Evolutionary conservation across 164 flowering plant species (phyloP).

Genomic region (Magnolia sinica): DNA sequence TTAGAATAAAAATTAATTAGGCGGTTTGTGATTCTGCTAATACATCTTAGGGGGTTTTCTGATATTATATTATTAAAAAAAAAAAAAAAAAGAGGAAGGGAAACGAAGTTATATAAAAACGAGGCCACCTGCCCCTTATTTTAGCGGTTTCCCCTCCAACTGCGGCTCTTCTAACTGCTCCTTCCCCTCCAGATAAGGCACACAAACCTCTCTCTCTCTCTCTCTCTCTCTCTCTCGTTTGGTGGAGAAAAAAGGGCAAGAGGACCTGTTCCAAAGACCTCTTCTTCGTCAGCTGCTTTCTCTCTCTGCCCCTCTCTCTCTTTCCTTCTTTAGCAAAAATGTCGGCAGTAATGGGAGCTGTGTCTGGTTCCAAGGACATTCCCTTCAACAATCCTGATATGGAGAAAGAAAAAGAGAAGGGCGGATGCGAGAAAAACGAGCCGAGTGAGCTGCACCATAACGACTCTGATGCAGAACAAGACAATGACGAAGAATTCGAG

Average conservation of each 20-base stretch:
- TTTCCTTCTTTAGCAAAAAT: slow-evolving; percentile 8
- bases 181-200: slow-evolving; percentile 9
- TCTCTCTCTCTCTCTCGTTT: neutral
- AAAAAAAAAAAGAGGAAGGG: neutral
- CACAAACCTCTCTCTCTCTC: neutral
- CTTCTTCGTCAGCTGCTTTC: neutral
- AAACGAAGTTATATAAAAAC: neutral
- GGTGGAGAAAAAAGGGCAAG: neutral
- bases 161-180: slow-evolving; percentile 5
- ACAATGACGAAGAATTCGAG: slow-evolving; percentile 1
- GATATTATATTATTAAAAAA: too few species aligned
- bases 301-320: neutral
- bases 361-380: slow-evolving; percentile 24
- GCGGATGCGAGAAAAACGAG: slow-evolving; percentile 10
- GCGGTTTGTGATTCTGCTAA: too few species aligned
- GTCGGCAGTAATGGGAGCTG: slow-evolving; percentile 30
- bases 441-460: neutral
- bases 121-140: slow-evolving; percentile 1
- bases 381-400: slow-evolving; percentile 13
- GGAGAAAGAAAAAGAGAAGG: slow-evolving; percentile 24
- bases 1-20: too few species aligned
- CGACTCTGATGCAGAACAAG: slow-evolving; percentile 1
- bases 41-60: too few species aligned
- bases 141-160: slow-evolving; percentile 10
- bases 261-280: neutral